phyloP scores from a whole-genome alignment of 768 basidiomycete species.

The Podaxis pistillaris region DNA sequence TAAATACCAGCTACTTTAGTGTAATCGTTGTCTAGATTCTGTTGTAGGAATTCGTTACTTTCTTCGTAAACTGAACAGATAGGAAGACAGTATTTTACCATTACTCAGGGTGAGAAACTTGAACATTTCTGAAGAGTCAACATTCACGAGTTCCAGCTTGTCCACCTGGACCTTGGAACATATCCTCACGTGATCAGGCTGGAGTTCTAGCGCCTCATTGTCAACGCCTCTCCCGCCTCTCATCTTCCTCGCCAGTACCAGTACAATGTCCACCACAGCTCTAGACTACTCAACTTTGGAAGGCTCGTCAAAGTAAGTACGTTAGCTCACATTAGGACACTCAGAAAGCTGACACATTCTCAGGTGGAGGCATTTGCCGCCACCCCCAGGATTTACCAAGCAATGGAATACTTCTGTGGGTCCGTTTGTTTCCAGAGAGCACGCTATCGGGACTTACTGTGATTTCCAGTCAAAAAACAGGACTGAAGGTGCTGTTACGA shows the following conservation, averaged over 20 bases:
- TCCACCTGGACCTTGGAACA: background rate
- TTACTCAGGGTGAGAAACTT: background rate
- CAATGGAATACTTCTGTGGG: slow-evolving; percentile 31
- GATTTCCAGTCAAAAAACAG: slow-evolving; percentile 39
- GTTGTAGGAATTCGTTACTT: slow-evolving; percentile 2
- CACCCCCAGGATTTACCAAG: slow-evolving; percentile 68
- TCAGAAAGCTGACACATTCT: background rate
- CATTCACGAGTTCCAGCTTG: no score
- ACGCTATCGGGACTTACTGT: background rate
- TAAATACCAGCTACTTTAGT: background rate
- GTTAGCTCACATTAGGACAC: background rate
- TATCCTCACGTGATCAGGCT: background rate
- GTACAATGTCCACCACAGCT: slow-evolving; percentile 6
- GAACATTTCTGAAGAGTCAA: background rate
- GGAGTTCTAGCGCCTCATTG: background rate
- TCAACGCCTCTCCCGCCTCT: background rate
- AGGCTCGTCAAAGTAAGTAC: slow-evolving; percentile 13
- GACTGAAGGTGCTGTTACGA: slow-evolving; percentile 36
- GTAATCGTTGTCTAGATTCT: slow-evolving; percentile 6
- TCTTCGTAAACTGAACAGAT: background rate
- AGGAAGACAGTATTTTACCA: background rate
- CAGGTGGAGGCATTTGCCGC: slow-evolving; percentile 64
- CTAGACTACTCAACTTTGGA: slow-evolving; percentile 19
- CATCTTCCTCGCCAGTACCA: background rate
- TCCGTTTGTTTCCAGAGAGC: background rate